A percentile compares a stretch with the other conserved stretches of the same genome.
Conservation (phyloP, 208 protist species). For the Phytomonas serpens region DNA sequence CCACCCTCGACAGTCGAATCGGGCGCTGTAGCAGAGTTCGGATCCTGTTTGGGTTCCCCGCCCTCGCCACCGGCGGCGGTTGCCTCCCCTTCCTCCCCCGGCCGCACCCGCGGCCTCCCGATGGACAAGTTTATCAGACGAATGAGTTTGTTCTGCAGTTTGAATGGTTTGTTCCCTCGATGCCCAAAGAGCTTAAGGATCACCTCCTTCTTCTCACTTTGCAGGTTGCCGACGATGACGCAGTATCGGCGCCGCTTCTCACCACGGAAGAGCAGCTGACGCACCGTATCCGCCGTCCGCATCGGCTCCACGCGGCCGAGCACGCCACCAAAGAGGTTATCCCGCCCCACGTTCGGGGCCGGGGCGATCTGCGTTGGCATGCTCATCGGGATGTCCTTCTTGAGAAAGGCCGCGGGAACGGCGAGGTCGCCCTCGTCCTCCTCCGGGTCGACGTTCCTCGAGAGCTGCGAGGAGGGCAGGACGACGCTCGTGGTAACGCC, state of each 20-base stretch:
- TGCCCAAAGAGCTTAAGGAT: constrained; percentile 78
- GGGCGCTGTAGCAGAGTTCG: neutral
- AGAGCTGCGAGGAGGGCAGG: constrained; percentile 25
- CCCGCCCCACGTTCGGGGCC: constrained; percentile 13
- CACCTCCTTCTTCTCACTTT: constrained; percentile 38
- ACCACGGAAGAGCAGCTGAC: constrained; percentile 69
- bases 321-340: constrained; percentile 27
- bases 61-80: neutral
- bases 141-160: constrained; percentile 80
- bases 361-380: constrained; percentile 13
- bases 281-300: constrained; percentile 45
- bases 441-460: constrained; percentile 12
- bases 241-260: constrained; percentile 82
- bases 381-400: constrained; percentile 39
- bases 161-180: constrained; percentile 72
- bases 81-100: constrained; percentile 10
- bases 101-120: constrained; percentile 34
- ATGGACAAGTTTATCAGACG: constrained; percentile 78
- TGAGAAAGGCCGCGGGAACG: constrained; percentile 28
- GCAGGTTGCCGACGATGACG: constrained; percentile 70
- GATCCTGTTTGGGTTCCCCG: neutral
- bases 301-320: constrained; percentile 18
- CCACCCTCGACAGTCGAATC: constrained; percentile 8
- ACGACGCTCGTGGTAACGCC: constrained; percentile 40
- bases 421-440: constrained; percentile 28